Base-by-base conservation (phyloP, 768 basidiomycete species). In the Leccinum rimulosum region DNA sequence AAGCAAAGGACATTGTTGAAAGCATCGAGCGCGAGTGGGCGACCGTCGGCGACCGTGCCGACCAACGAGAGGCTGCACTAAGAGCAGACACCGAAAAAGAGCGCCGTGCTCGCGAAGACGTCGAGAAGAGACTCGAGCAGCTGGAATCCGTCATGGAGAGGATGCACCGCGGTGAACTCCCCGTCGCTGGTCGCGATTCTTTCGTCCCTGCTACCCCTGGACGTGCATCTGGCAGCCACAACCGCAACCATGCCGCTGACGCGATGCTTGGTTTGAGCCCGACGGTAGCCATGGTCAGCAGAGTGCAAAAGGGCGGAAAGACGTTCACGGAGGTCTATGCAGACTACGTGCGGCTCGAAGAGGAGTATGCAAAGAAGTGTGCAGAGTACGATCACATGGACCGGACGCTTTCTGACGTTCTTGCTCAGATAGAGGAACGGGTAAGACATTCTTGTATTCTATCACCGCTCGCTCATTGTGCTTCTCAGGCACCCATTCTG, bases 261-360 rank as follows among this genome's bases (percentile, higher is more conserved):
- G 80, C 81, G 10, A 82, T 87, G 76, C 76, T 89, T 68, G 84
- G 86, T 48, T 75, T 95, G 17, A 94, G 91, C 68, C 93, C 95
- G 2, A 92, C 95, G 0, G 90, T 95, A 12, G 88, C 89, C 4
- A 85, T 96, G 77, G 93, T 88, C 7, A 87, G 87, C 74, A 84
- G 80, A 61, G 83, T 88, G 22, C 93, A 95, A 76, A 86, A 84
- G 71, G 83, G 79, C 28, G 93, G 91, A 30, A 91, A 91, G 80
- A 91, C 90, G 1, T 96, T 96, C 75, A 96, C 96, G 0, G 91
- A 97, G 68, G 88, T 98, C 22, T 98, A 97, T 70, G 83, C 90
- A 15, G 93, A 97, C 68, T 93, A 93, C 64, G 86, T 96, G 36
- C 83, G 84, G 55, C 81, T 95, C 43, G 89, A 97, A 70, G 91